Percentiles rank a stretch among this genome's conserved stretches.
Evolutionary conservation across 805 yeast genomes (phyloP).

Genomic region (Teunomyces gatunensis): DNA sequence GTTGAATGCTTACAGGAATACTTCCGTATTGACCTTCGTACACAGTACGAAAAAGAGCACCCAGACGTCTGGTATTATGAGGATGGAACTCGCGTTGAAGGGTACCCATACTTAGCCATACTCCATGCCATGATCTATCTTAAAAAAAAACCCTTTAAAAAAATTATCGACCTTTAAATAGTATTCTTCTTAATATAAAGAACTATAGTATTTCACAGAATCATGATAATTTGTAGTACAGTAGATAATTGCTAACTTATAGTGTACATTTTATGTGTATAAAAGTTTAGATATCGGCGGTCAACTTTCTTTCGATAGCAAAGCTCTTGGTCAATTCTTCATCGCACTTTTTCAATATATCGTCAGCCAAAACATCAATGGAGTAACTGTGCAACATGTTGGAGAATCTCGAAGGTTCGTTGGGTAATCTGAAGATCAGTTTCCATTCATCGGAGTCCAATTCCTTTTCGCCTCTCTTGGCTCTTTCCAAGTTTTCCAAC

Average conservation of each 20-base stretch:
- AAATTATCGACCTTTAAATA: too few relatives aligned
- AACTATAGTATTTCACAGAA: too few relatives aligned
- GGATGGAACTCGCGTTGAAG: too few relatives aligned
- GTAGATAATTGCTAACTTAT: conserved; percentile 13
- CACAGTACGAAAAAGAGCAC: too few relatives aligned
- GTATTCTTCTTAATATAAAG: too few relatives aligned
- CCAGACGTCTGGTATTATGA: too few relatives aligned
- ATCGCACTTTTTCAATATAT: conserved; percentile 68
- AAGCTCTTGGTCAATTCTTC: conserved; percentile 62
- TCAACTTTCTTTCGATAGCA: conserved; percentile 55
- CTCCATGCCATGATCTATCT: too few relatives aligned
- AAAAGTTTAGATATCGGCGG: conserved; percentile 14
- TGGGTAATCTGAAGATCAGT: conserved; percentile 61
- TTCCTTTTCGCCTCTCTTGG: conserved; percentile 54
- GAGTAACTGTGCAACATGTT: conserved; percentile 66
- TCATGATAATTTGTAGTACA: too few relatives aligned
- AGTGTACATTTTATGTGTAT: conserved; percentile 4
- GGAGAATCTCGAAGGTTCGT: conserved; percentile 73
- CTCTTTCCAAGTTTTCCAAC: conserved; percentile 61
- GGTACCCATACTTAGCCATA: too few relatives aligned
- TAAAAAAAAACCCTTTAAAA: too few relatives aligned
- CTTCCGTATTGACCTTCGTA: too few relatives aligned
- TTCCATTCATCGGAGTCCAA: conserved; percentile 62
- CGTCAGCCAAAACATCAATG: conserved; percentile 67
- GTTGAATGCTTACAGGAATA: too few relatives aligned